Base-by-base conservation (phyloP, 805 yeast species). In the Candida takata region DNA sequence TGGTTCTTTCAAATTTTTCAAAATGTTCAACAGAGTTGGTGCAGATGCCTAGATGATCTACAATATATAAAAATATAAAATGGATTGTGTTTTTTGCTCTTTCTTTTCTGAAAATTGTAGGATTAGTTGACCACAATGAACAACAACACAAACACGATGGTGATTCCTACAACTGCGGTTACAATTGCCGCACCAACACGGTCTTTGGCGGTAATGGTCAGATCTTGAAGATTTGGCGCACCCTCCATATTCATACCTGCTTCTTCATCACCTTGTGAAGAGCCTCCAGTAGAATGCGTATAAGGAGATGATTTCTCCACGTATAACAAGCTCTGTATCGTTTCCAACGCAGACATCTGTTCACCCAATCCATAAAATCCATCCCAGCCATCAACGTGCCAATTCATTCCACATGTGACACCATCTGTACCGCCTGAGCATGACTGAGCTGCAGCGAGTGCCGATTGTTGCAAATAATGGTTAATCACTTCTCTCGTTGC, bases 391-490 rank as follows among this genome's bases (percentile, higher is more conserved):
- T 65, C 64, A 8, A 57, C 55, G 4, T 72, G 60, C 97, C 97
- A 88, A 52, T 84, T 69, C 38, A 72, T 52, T 20, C 96, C 97
- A 66, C 97, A 90, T 0, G 97, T 88, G 44, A 77, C 81, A 13
- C 85, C 85, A 56, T 88, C 97, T 5, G 61, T 41, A 50, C 96
- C 97, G 45, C 97, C 97, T 2, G 81, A 66, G 61, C 97, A 88
- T 1, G 90, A 73, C 43, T 64, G 61, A 1, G 95, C 90, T 7
- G 95, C 95, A 12, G 78, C 95, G 8, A 42, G 36, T 2, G 86
- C 84, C 7, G 84, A 76, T 19, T 60, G 51, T 17, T 61, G 55
- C 15, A 72, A 40, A 47, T 60, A 57, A 8, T 41, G 46, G 41
- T 60, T 58, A 30, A 63, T 56, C 8, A 47, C 39, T 18, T 45